phyloP scores from a whole-genome alignment of 2,329 filamentous ascomycete genomes.

The Epichloe bromicola region DNA sequence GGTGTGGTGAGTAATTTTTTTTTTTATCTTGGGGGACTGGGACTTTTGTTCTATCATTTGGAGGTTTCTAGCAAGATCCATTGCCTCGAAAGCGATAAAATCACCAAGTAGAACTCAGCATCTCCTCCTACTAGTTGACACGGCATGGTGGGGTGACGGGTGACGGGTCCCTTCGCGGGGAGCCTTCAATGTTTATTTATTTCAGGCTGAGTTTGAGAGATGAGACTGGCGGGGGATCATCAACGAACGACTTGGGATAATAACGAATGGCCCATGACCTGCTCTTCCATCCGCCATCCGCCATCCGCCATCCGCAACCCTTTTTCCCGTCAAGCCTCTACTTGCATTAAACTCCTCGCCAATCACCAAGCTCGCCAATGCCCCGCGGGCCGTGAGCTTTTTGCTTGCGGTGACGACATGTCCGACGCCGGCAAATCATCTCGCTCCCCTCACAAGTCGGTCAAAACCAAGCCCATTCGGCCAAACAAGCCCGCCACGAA shows the following conservation, averaged over 20 bases:
- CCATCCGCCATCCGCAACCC: background rate
- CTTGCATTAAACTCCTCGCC: background rate
- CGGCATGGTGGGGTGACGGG: too few species aligned
- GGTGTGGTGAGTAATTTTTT: too few species aligned
- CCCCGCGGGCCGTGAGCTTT: slow-evolving; percentile 17
- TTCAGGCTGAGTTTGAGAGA: background rate
- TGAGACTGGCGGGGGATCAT: background rate
- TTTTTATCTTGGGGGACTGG: too few species aligned
- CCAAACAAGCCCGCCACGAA: slow-evolving; percentile 4
- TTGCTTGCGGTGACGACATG: slow-evolving; percentile 22
- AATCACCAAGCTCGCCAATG: background rate
- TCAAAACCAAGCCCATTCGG: slow-evolving; percentile 19
- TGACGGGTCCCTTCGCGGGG: too few species aligned
- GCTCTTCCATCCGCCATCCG: background rate
- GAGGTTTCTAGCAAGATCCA: too few species aligned
- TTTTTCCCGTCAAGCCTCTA: background rate
- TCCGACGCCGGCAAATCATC: slow-evolving; percentile 26
- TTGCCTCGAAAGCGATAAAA: too few species aligned
- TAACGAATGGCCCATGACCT: background rate
- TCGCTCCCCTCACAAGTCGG: slow-evolving; percentile 12
- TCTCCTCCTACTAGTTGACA: too few species aligned
- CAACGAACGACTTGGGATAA: background rate
- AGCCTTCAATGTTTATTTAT: too few species aligned
- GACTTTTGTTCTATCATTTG: too few species aligned
- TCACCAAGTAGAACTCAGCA: too few species aligned